Conservation (phyloP, 2,329 filamentous ascomycete species). For the Penicillium sp. region DNA sequence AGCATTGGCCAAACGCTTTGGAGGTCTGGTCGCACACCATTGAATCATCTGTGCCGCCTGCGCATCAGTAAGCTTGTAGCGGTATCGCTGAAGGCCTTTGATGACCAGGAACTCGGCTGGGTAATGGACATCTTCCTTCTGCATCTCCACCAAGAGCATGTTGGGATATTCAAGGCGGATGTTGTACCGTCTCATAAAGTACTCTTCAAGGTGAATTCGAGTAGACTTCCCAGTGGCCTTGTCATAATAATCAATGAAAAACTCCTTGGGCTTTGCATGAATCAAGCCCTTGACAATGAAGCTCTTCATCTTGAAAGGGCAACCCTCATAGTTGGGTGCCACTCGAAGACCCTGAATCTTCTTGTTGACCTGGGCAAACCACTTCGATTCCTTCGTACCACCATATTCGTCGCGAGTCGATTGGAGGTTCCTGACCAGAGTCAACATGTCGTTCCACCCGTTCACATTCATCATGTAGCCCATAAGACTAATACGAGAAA, state of each 20-base stretch:
- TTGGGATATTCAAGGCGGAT: conserved; percentile 45
- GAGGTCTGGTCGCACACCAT: conserved; percentile 78
- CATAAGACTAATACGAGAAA: conserved; percentile 51
- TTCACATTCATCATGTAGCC: conserved; percentile 36
- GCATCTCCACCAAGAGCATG: conserved; percentile 59
- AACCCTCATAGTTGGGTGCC: conserved; percentile 36
- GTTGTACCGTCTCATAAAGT: conserved; percentile 55
- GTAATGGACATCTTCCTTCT: conserved; percentile 48
- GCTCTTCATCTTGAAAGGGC: conserved; percentile 35
- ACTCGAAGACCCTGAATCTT: conserved; percentile 40
- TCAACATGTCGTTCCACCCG: conserved; percentile 30
- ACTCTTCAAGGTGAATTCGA: conserved; percentile 58
- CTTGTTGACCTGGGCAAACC: conserved; percentile 4
- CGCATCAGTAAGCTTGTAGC: conserved; percentile 56
- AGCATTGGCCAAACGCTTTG: conserved; percentile 66
- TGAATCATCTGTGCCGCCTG: conserved; percentile 88
- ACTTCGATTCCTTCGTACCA: conserved; percentile 21
- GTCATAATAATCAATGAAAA: conserved; percentile 44
- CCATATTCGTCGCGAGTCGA: conserved; percentile 26
- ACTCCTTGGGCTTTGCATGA: conserved; percentile 39
- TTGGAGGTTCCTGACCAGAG: conserved; percentile 28
- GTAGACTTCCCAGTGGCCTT: conserved; percentile 41
- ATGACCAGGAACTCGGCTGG: conserved; percentile 58
- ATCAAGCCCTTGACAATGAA: conserved; percentile 54
- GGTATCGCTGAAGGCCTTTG: conserved; percentile 56